phyloP scores from a whole-genome alignment of 177 flowering plant genomes.

The Telopea speciosissima region DNA sequence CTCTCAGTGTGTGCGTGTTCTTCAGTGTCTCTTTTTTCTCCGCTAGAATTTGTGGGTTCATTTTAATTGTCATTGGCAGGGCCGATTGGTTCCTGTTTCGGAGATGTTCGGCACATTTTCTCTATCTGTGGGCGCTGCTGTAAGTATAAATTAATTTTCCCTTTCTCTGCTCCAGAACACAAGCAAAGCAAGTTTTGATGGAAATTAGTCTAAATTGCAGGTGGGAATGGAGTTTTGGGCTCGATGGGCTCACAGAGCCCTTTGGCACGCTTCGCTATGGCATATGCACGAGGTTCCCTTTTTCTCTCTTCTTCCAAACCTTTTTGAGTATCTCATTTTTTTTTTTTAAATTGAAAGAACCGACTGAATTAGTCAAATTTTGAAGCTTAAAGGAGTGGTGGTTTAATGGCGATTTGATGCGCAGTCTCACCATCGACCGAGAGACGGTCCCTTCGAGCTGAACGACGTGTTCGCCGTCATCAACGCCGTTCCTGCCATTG shows the following conservation, averaged over 20 bases:
- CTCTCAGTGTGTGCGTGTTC: not conserved
- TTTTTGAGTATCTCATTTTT: no score
- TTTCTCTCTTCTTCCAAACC: not conserved
- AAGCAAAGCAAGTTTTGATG: no score
- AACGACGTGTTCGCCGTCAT: constrained; percentile 85
- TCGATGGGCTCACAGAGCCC: constrained; percentile 89
- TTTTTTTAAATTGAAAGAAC: no score
- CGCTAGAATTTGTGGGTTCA: not conserved
- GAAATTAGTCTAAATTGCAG: constrained; percentile 25
- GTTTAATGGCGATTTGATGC: not conserved
- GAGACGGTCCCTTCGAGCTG: constrained; percentile 91
- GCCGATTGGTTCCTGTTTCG: constrained; percentile 60
- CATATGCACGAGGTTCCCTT: constrained; percentile 74
- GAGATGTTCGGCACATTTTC: constrained; percentile 94
- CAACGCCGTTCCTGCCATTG: constrained; percentile 87
- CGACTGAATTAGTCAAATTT: no score
- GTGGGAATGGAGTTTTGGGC: constrained; percentile 99
- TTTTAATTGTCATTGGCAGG: constrained; percentile 30
- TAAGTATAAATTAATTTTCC: constrained; percentile 30
- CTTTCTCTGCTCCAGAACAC: not conserved
- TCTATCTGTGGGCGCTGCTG: constrained; percentile 93
- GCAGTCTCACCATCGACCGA: constrained; percentile 88
- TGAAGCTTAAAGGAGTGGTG: no score
- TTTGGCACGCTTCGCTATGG: constrained; percentile 99
- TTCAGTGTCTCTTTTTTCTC: not conserved